These are phyloP conservation scores for Rhazya stricta DNA, from an alignment of 257 asterid species.

Conservation along the genomic window DNA sequence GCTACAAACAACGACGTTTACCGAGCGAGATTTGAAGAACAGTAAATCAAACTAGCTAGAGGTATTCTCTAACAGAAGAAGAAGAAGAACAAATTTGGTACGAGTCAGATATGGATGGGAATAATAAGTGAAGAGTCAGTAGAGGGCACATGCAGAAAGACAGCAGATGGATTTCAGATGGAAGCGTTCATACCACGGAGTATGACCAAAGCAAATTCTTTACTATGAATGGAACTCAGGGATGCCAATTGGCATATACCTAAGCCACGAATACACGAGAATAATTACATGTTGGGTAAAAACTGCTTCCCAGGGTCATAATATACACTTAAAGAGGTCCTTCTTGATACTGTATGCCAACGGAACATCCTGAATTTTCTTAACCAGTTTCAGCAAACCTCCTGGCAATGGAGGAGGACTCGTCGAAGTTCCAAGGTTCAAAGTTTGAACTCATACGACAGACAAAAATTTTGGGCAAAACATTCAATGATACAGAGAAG, in stretches of 20 bases:
- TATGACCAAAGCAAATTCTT: no score
- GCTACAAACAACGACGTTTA: no score
- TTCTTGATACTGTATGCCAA: neutral
- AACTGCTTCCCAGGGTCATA: no score
- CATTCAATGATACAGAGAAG: no score
- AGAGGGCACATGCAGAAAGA: neutral
- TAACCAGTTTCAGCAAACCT: neutral
- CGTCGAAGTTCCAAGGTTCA: no score
- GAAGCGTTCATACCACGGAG: neutral
- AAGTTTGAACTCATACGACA: no score
- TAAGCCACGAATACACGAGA: neutral
- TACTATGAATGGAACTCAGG: neutral
- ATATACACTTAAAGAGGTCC: no score
- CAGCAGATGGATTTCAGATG: neutral
- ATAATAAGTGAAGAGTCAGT: neutral
- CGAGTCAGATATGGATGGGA: neutral
- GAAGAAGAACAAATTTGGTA: neutral
- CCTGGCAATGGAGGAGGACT: no score
- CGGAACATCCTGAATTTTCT: neutral
- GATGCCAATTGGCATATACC: neutral
- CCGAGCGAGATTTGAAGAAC: no score
- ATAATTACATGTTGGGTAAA: neutral
- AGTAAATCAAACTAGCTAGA: no score
- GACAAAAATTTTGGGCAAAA: no score
- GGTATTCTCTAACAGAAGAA: no score